Base-by-base conservation (phyloP, 2,329 filamentous ascomycete genomes). In the Teratosphaeria gauchensis region DNA sequence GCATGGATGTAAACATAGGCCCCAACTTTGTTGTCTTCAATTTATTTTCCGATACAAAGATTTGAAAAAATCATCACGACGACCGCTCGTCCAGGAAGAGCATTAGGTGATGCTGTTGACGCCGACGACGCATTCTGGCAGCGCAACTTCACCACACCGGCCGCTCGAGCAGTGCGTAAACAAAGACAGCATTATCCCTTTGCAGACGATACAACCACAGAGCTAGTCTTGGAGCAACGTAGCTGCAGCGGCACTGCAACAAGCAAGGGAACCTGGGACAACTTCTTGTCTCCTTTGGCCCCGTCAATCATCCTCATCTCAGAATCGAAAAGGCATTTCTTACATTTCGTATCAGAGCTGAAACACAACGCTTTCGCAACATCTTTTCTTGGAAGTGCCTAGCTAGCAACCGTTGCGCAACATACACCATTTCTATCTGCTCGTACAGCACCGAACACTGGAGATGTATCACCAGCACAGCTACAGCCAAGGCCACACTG, bases 391-490 rank as follows among this genome's bases (percentile, higher is more conserved):
- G 28, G 4, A 14, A 21, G 19, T 28, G 52, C 52, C 28, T 31
- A 32, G 21, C 28, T 31, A 32, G 21, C 52, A 53, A n/a, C 52
- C 52, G 52, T 53, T 53, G 14, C 52, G 8, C 32, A 53, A 19
- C 28, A 31, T 32, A 31, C 56, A 46, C 42, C 8, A 8, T 48
- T 21, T 11, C 42, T 48, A 21, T n/a, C 19, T n/a, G 19, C 5
- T 48, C 19, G 16, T n/a, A n/a, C 42, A 8, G 9, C 16, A 16
- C 1, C 7, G 16, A 19, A 24, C 16, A n/a, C 9, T 48, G 42
- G n/a, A 30, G 11, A 58, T 58, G 56, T 54, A 58, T 48, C 52
- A 58, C 28, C 56, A 58, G 52, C 56, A 54, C 14, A 7, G 14
- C 21, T 31, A 51, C 28, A 54, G 21, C 21, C 56, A 58, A 51